These are phyloP conservation scores for Plantago ovata DNA, from an alignment of 257 asterid species.

Conservation along the genomic window DNA sequence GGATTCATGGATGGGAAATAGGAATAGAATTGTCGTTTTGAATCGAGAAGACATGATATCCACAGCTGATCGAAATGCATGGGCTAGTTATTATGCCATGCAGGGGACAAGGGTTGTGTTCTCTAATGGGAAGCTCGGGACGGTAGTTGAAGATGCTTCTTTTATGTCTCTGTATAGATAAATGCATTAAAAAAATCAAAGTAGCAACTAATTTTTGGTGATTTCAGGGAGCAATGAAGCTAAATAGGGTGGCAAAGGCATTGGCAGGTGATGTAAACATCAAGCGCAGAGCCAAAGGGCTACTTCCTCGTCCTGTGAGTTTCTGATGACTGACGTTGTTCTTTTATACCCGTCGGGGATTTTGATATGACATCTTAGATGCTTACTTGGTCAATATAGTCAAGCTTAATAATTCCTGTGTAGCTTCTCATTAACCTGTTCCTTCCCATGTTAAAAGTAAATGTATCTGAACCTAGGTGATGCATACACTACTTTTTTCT, in stretches of 20 bases:
- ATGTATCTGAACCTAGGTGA: neutral
- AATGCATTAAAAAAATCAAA: conserved; percentile 9
- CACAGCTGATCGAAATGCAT: conserved; percentile 81
- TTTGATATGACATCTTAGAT: conserved; percentile 11
- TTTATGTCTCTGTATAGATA: neutral
- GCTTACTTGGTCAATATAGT: conserved; percentile 14
- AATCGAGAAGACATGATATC: conserved; percentile 97
- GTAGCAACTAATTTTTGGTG: conserved; percentile 21
- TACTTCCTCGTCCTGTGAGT: conserved; percentile 96
- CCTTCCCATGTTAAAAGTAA: conserved; percentile 4
- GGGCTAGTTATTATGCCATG: conserved; percentile 89
- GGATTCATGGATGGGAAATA: conserved; percentile 91
- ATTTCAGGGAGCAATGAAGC: conserved; percentile 80
- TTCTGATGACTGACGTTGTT: conserved; percentile 16
- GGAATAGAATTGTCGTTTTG: conserved; percentile 83
- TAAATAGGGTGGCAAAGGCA: conserved; percentile 74
- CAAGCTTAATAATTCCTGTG: neutral
- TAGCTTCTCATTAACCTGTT: conserved; percentile 5
- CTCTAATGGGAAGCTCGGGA: conserved; percentile 79
- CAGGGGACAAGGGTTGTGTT: conserved; percentile 80
- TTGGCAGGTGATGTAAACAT: conserved; percentile 70
- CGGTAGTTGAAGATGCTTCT: conserved; percentile 39
- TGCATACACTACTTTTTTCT: neutral
- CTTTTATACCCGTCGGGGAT: neutral
- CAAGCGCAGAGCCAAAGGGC: conserved; percentile 82